A percentile compares a stretch with the other conserved stretches of the same genome.
These are phyloP conservation scores for Selaginella tamariscina DNA, from an alignment of 75 land plant species.

Conservation along the genomic window DNA sequence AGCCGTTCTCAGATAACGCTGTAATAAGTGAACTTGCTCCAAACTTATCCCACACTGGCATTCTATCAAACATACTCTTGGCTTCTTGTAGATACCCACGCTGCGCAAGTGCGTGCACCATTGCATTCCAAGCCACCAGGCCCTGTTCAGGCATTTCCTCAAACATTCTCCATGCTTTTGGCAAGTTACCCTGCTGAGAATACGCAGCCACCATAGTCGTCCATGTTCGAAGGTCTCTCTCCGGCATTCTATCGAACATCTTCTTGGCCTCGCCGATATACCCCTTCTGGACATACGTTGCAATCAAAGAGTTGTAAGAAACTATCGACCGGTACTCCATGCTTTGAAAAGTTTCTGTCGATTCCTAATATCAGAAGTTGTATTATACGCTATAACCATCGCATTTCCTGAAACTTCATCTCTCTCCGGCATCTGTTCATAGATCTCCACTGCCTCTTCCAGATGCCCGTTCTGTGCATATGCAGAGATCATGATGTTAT, in stretches of 20 bases:
- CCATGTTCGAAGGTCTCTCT: neutral
- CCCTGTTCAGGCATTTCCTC: neutral
- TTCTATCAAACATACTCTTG: neutral
- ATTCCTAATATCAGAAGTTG: neutral
- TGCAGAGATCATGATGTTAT: constrained; percentile 5
- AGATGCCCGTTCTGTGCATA: constrained; percentile 3
- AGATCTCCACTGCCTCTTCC: neutral
- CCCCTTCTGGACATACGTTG: neutral
- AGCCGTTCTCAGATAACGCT: neutral
- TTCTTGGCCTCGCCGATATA: neutral
- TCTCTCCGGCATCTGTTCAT: constrained; percentile 3
- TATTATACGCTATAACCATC: neutral
- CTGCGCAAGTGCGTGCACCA: neutral
- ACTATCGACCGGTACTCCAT: neutral
- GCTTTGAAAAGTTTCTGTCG: neutral
- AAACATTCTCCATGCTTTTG: neutral
- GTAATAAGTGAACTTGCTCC: neutral
- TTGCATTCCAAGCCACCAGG: neutral
- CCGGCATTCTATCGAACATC: constrained; percentile 1
- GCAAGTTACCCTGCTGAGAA: neutral
- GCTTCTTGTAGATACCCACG: neutral
- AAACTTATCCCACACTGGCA: neutral
- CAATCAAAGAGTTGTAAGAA: neutral
- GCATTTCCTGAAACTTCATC: constrained; percentile 1
- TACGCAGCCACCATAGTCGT: neutral